Evolutionary conservation across 1,284 basidiomycete genomes (phyloP).

Genomic region (Trametes hirsuta): DNA sequence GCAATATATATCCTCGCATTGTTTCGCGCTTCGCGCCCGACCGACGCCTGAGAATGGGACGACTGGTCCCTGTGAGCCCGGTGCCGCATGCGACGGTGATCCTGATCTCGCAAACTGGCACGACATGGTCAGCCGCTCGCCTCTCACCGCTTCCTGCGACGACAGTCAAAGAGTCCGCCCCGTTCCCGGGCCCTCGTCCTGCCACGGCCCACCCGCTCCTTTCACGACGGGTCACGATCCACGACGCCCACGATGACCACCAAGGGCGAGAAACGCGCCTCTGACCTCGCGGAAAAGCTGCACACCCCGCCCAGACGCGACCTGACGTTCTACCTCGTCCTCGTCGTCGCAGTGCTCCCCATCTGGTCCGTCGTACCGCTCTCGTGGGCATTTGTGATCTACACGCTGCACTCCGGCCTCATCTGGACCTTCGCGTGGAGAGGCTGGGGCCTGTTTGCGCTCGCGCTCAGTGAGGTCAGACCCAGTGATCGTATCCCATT

Average conservation of each 20-base stretch:
- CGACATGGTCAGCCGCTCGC: constrained; percentile 8
- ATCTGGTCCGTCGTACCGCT: constrained; percentile 73
- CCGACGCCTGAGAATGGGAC: not conserved
- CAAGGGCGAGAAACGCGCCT: constrained; percentile 23
- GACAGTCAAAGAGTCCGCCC: not conserved
- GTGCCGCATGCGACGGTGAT: constrained; percentile 5
- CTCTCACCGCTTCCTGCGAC: not conserved
- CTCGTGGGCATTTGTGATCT: constrained; percentile 70
- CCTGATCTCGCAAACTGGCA: constrained; percentile 3
- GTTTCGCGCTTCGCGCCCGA: not conserved
- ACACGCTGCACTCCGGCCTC: constrained; percentile 51
- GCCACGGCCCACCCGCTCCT: constrained; percentile 15
- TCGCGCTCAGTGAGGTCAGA: constrained; percentile 64
- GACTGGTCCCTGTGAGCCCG: not conserved
- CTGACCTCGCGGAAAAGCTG: constrained; percentile 34
- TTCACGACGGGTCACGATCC: constrained; percentile 8
- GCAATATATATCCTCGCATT: not conserved
- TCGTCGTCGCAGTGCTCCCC: constrained; percentile 63
- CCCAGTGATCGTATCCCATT: constrained; percentile 14
- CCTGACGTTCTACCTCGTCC: constrained; percentile 60
- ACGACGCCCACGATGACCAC: constrained; percentile 24
- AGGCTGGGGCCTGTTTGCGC: constrained; percentile 44
- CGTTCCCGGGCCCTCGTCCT: constrained; percentile 2
- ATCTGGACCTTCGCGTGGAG: constrained; percentile 46
- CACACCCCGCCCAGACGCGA: constrained; percentile 41